Evolutionary conservation across 116 monocot genomes (phyloP).

Genomic region (Papilionanthe hybrid): DNA sequence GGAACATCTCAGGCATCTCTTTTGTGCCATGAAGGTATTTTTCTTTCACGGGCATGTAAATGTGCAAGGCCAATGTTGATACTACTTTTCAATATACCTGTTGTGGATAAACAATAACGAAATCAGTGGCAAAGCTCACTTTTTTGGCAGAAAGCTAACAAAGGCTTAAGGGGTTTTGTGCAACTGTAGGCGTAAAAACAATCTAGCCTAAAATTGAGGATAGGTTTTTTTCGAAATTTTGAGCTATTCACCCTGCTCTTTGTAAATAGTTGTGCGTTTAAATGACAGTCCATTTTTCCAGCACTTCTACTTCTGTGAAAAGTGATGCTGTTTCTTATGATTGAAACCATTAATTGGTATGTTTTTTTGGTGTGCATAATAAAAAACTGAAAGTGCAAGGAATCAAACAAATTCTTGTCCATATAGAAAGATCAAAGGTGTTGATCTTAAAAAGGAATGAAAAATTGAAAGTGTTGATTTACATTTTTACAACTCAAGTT

Average conservation of each 20-base stretch:
- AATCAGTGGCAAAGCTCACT: neutral
- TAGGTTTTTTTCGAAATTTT: no score
- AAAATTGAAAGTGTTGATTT: neutral
- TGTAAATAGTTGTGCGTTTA: no score
- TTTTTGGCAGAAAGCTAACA: no score
- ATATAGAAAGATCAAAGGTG: no score
- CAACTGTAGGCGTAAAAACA: neutral
- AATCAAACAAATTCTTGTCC: no score
- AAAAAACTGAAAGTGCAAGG: no score
- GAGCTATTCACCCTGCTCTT: no score
- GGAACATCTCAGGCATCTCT: slow-evolving; percentile 75
- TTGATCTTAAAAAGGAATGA: no score
- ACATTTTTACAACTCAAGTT: neutral
- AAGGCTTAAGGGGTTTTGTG: no score
- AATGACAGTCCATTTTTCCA: no score
- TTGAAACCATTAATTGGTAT: neutral
- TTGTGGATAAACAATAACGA: neutral
- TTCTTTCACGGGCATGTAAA: neutral
- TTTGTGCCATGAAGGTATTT: slow-evolving; percentile 88
- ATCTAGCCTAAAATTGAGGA: neutral
- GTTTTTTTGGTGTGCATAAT: neutral
- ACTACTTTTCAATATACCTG: neutral
- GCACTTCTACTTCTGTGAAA: neutral
- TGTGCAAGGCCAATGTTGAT: neutral
- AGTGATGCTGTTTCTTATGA: neutral